phyloP scores from a whole-genome alignment of 768 basidiomycete genomes.

The Lactarius indigo region DNA sequence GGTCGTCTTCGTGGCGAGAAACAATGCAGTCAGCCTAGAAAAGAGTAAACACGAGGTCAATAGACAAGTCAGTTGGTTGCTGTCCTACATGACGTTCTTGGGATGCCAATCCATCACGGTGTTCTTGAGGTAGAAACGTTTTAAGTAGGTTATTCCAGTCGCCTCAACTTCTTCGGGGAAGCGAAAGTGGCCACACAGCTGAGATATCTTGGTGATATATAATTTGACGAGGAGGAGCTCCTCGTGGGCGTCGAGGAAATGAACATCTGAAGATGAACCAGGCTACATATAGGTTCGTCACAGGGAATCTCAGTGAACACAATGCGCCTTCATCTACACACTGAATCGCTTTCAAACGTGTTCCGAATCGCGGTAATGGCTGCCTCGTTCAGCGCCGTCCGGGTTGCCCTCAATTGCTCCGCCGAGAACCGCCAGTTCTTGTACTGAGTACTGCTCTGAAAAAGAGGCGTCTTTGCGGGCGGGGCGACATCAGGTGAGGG shows the following conservation, averaged over 20 bases:
- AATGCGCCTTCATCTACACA: constrained; percentile 34
- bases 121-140: constrained; percentile 95
- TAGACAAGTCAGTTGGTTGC: background rate
- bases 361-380: constrained; percentile 74
- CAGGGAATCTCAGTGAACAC: background rate
- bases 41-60: constrained; percentile 3
- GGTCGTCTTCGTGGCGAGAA: constrained; percentile 96
- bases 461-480: constrained; percentile 45
- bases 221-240: constrained; percentile 86
- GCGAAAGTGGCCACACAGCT: constrained; percentile 78
- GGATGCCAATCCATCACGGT: constrained; percentile 99
- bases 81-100: constrained; percentile 89
- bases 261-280: constrained; percentile 67
- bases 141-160: constrained; percentile 88
- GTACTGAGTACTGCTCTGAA: constrained; percentile 77
- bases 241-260: constrained; percentile 77
- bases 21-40: constrained; percentile 87
- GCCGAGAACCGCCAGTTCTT: constrained; percentile 87
- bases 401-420: constrained; percentile 54
- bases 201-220: constrained; percentile 82
- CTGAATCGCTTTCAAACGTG: constrained; percentile 79
- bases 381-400: constrained; percentile 65
- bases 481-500: constrained; percentile 4
- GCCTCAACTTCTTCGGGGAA: constrained; percentile 93
- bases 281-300: constrained; percentile 39